Evolutionary conservation across 331 rosid genomes (phyloP), one percentile per base, ranked within the genome.

Genomic region (Erythrophleum ivorense): DNA sequence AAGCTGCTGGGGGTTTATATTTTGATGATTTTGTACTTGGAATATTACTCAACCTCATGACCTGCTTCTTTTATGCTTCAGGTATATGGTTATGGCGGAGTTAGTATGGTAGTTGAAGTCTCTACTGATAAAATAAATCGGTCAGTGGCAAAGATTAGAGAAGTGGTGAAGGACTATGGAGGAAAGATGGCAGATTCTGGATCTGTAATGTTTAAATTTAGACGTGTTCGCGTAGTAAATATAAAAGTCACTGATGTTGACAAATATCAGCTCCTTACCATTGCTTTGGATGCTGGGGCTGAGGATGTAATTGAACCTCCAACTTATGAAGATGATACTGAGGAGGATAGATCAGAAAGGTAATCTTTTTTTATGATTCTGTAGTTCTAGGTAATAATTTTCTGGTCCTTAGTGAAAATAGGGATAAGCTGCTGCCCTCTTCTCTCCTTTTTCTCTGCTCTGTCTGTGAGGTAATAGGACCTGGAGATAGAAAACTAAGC

Each of bases 121-220:
- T 89, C 92, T 77, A 95, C 99, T 29, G 99, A 95, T 85, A 90
- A 93, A 82, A 80, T 91, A 84, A 85, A 88, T 72, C 94, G 98
- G 48, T 93, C 98, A 18, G 92, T 95, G 86, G 95, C 97, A 70
- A 85, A 86, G 41, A 86, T 95, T 43, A 92, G 98, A 80, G 98
- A 95, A 77, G 97, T 95, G 75, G 78, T 93, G 88, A 95, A 74
- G 88, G 93, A 95, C 82, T 91, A 77, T 70, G 99, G 98, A 14
- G 99, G 97, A 40, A 95, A 95, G 90, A 95, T 95, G 99, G 98
- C 98, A n/a, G 98, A 95, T 87, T 86, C 97, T 70, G 96, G 99
- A 19, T 95, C 97, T 53, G 97, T 95, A 38, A 75, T 81, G 79
- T 95, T 95, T 84, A 95, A 95, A 84, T 93, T 95, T 87, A 88